Base-by-base conservation (phyloP, 306 rosid genomes). In the Vigna trinervia region DNA sequence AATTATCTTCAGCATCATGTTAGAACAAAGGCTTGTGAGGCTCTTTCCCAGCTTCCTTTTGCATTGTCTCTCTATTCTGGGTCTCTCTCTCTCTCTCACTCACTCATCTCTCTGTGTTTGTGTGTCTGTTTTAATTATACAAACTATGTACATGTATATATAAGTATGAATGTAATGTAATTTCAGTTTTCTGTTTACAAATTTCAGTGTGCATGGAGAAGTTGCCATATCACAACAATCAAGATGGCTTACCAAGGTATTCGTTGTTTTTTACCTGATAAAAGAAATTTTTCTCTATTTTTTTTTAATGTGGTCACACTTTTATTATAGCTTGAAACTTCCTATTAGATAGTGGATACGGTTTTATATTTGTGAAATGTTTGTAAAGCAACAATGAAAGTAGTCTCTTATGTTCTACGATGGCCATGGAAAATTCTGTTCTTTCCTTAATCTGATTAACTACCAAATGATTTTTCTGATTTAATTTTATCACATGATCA, bases 171-270 rank as follows among this genome's bases (percentile, higher is more conserved):
- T 51, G 3, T 8, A 5, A 68, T 6, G 51, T 28, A 58, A 4
- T 12, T 74, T 51, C 0, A 10, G 51, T 36, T 56, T 41, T 62
- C 1, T 73, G 4, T 43, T 43, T 43, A 11, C 12, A 11, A 62
- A 41, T 2, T 54, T 62, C 80, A 88, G 98, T 85, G 80, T 84
- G 48, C 97, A 90, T 82, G 90, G 91, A 22, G 98, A 93, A 47
- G 93, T 86, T 81, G 90, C 91, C 73, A 81, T 93, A 60, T 91
- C 97, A 66, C 80, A 86, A 59, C 89, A 90, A 80, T 87, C 98
- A 78, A 91, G 64, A 20, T 93, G 97, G 98, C 47, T 86, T 74
- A 73, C 47, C 51, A 70, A 78, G 54, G 85, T 79, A 79, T 62
- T 80, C 46, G 2, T 65, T 73, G 19, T 3, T 65, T 28, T 52